Base-by-base conservation (phyloP, 257 asterid species). In the Linderniella brevidens region DNA sequence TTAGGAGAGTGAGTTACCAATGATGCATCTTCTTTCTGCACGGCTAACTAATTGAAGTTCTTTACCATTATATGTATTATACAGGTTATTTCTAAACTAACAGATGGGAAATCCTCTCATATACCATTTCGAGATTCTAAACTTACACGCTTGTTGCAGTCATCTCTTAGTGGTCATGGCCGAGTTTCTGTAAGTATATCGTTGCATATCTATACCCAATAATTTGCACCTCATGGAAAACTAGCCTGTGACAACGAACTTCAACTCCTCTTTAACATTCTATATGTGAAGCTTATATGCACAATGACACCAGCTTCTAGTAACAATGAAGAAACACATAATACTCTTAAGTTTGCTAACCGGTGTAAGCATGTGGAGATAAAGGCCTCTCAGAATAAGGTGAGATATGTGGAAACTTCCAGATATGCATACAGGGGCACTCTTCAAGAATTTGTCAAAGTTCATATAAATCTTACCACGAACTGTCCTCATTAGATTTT, bases 101-200 rank as follows among this genome's bases (percentile, higher is more conserved):
- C 95, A 50, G 99, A 90, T 70, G 93, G 73, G 56, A 90, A 71
- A 73, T 81, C 95, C 48, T 53, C 75, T 46, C 99, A n/a, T 50
- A 61, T 90, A 53, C 99, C 99, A 14, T 90, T 73, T 66, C 72
- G 99, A 66, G 93, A 90, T 68, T 90, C 99, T 62, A 90, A 90
- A 76, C 63, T 90, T 82, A 90, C 99, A 15, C 78, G 96, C 71
- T 80, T 90, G 61, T 94, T 90, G 61, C 96, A 90, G 79, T 75
- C 92, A 63, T 90, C 99, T 36, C 75, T 90, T 57, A 74, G 99
- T 58, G 99, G 99, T 53, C 93, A 77, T 67, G 99, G 99, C 35
- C 96, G 96, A 25, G 92, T 90, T 61, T 90, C 96, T 65, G 99
- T 90, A 79, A 67, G 93, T n/a, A n/a, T n/a, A n/a, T n/a, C n/a